phyloP scores from a whole-genome alignment of 2,329 filamentous ascomycete species.

The Talaromyces sp. region DNA sequence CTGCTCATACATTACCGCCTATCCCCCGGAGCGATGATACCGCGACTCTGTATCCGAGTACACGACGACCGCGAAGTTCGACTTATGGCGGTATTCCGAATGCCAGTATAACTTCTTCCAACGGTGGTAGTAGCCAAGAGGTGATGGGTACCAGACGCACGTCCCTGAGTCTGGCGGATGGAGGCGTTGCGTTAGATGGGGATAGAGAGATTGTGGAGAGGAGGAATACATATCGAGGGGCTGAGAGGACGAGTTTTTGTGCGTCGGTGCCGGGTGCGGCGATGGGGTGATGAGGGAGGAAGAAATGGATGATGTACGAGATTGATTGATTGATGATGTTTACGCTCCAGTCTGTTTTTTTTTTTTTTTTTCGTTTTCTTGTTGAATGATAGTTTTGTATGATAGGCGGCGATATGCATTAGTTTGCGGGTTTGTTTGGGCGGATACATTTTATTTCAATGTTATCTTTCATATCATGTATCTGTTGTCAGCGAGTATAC shows the following conservation, averaged over 20 bases:
- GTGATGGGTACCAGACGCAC: slow-evolving; percentile 19
- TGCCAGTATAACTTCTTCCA: not conserved
- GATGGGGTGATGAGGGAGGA: not conserved
- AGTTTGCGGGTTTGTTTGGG: not conserved
- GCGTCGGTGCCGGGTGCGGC: not conserved
- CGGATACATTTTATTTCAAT: not conserved
- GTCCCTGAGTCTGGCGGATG: slow-evolving; percentile 29
- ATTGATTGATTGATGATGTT: slow-evolving; percentile 2
- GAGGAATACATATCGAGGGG: slow-evolving; percentile 32
- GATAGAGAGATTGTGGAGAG: slow-evolving; percentile 23
- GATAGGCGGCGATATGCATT: not conserved
- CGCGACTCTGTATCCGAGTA: slow-evolving; percentile 37
- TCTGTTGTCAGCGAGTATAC: not conserved
- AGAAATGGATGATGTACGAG: not conserved
- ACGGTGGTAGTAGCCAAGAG: not conserved
- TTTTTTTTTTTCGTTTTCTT: too few relatives aligned
- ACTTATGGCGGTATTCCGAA: slow-evolving; percentile 29
- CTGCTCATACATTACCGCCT: slow-evolving; percentile 25
- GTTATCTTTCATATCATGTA: not conserved
- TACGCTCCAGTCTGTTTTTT: not conserved
- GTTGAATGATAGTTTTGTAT: not conserved
- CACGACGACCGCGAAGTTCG: slow-evolving; percentile 35
- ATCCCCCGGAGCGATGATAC: slow-evolving; percentile 33
- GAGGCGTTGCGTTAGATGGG: slow-evolving; percentile 17
- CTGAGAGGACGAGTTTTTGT: slow-evolving; percentile 32